Evolutionary conservation across 306 rosid species (phyloP).

Genomic region (Heteromeles arbutifolia): DNA sequence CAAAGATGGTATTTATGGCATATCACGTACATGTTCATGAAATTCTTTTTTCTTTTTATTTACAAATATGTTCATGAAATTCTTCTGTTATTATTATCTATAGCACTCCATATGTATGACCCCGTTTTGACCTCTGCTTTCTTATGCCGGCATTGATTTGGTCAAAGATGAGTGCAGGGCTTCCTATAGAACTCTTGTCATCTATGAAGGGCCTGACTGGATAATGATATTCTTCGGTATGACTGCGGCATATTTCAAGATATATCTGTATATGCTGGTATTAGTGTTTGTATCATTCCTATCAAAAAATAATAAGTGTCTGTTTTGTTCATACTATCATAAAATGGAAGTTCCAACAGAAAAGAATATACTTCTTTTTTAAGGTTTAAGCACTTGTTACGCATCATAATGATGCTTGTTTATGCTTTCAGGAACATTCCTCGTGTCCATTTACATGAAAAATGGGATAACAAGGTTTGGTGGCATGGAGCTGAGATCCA

Average conservation of each 20-base stretch:
- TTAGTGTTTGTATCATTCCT: neutral
- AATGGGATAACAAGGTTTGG: conserved; percentile 49
- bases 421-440: conserved; percentile 75
- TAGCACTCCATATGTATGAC: neutral
- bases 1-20: conserved; percentile 73
- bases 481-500: conserved; percentile 98
- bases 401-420: conserved; percentile 14
- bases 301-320: neutral
- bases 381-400: too few relatives aligned
- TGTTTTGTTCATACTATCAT: too few relatives aligned
- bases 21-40: conserved; percentile 11
- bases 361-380: too few relatives aligned
- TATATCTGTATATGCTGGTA: neutral
- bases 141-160: conserved; percentile 81
- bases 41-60: too few relatives aligned
- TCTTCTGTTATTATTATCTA: neutral
- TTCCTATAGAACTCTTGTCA: conserved; percentile 85
- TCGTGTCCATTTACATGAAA: conserved; percentile 81
- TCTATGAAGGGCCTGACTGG: conserved; percentile 89
- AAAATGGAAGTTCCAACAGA: too few relatives aligned
- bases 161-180: conserved; percentile 99
- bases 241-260: conserved; percentile 2
- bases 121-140: conserved; percentile 2
- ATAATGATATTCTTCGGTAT: conserved; percentile 89
- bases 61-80: conserved; percentile 2